Base-by-base conservation (phyloP, 2,329 filamentous ascomycete species). In the Teratosphaeria pseudoeucalypti region DNA sequence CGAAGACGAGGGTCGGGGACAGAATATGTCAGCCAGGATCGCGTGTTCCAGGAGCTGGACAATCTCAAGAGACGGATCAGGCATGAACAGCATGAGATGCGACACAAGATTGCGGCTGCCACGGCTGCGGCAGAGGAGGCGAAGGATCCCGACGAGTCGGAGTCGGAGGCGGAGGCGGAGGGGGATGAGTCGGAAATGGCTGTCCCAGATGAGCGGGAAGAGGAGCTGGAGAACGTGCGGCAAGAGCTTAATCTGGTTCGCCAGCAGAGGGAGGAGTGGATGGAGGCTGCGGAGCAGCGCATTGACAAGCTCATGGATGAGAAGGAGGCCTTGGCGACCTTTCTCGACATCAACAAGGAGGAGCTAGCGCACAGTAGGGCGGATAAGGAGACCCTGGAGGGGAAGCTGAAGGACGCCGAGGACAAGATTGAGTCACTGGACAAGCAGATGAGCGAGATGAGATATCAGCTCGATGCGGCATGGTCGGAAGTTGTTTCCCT, bases 251-350 rank as follows among this genome's bases (percentile, higher is more conserved):
- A 56, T 58, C 60, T 65, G 52, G 66, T 64, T 53, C 65, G 63
- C 58, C 65, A 66, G 57, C 63, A 63, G 55, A 62, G 67, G 58
- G 64, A 68, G 60, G 65, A 68, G 60, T 68, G 70, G 65, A 54
- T 74, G n/a, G 71, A 71, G 59, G 63, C 63, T 27, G 72, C 72
- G 7, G 72, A 74, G 60, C 60, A 58, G 26, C 63, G 68, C n/a
- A 67, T 73, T 14, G 72, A 74, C 60, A 57, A 61, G 32, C 59
- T 71, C 43, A 66, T 67, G 29, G 64, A 61, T 11, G 70, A 72
- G 59, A 72, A 71, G 57, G 69, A 71, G 43, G 58, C 49, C 3
- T 60, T 72, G 12, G 59, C 63, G 47, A 39, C 61, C n/a, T 49
- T 55, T 26, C 29, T 70, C 52, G 39, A 63, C 12, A 53, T 61